A percentile compares a stretch with the other conserved stretches of the same genome.
These are phyloP conservation scores for Pleurotus tuber-regium DNA, from an alignment of 768 basidiomycete genomes.

Conservation along the genomic window DNA sequence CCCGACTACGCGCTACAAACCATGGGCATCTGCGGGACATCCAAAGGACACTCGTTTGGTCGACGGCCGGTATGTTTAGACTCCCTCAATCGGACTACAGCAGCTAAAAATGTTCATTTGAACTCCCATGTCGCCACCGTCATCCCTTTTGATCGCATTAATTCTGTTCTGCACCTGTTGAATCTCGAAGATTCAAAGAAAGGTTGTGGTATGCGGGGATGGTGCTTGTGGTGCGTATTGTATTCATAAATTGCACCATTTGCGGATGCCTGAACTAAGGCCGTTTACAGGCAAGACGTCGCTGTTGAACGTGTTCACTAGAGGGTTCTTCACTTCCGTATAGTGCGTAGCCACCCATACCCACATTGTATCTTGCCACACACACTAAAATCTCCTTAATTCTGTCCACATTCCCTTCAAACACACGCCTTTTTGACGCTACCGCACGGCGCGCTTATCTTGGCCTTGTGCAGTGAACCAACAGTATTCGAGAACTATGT, in stretches of 20 bases:
- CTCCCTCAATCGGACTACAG: background rate
- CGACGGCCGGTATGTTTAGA: slow-evolving; percentile 13
- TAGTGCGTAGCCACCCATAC: slow-evolving; percentile 55
- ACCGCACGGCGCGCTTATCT: too few relatives aligned
- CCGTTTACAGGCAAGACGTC: slow-evolving; percentile 75
- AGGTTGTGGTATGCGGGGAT: slow-evolving; percentile 91
- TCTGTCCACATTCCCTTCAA: background rate
- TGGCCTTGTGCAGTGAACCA: slow-evolving; percentile 58
- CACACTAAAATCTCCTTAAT: background rate
- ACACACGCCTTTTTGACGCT: too few relatives aligned
- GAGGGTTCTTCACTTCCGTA: slow-evolving; percentile 92
- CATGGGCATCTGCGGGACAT: slow-evolving; percentile 14
- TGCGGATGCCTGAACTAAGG: too few relatives aligned
- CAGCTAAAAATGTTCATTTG: background rate
- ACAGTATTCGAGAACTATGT: slow-evolving; percentile 99
- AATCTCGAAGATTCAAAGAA: slow-evolving; percentile 40
- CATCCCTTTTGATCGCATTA: background rate
- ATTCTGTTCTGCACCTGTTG: background rate
- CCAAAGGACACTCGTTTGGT: slow-evolving; percentile 14
- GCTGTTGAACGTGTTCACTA: slow-evolving; percentile 82
- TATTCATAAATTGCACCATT: slow-evolving; percentile 18
- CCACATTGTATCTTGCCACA: background rate
- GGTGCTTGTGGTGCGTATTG: slow-evolving; percentile 80
- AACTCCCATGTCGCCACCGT: background rate
- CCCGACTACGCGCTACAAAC: background rate